Evolutionary conservation across 2,329 filamentous ascomycete species (phyloP), one percentile per base, ranked within the genome.

Genomic region (Acrodontium crateriforme): DNA sequence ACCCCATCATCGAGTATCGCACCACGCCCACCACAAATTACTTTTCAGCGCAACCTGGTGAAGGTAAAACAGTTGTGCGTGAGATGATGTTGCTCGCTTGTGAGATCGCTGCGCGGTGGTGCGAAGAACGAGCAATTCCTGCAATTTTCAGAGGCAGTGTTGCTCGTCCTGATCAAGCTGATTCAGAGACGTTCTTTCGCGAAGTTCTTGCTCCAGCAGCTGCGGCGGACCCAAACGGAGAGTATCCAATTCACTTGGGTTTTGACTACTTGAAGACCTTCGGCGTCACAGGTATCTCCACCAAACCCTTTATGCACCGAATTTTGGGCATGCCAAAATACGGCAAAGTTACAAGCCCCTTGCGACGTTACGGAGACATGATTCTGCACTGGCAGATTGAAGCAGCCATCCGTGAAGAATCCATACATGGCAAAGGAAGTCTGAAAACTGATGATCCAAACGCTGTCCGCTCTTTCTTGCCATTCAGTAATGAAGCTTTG

Each of bases 371-470:
- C 46, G 59, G 56, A 25, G 72, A 77, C 47, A 60, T 76, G 45
- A 57, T 76, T 24, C 54, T 61, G 8, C 71, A 75, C 44, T 76
- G 72, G 60, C 71, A 77, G 39, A 71, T 74, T 25, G 70, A 75
- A 53, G 65, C 70, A 5, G 69, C 67, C 2, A 40, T 77, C 21
- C 65, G 67, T 8, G 59, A 66, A 35, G 71, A 75, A 49, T 58
- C 62, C 8, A 42, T 50, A 16, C 55, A 57, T 4, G 60, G 60
- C 9, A 46, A 49, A 12, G n/a, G n/a, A n/a, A 54, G 44, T n/a
- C 52, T 68, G 14, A 16, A 39, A 16, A 39, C 41, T 5, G 30
- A 40, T 3, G 31, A 41, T 3, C 12, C 30, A 13, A 19, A 35
- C 5, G 45, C 48, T 25, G 31, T 39, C 25, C 36, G 43, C 7